These are phyloP conservation scores for Parathielavia hyrcaniae DNA, from an alignment of 495 filamentous ascomycete genomes.

Conservation along the genomic window DNA sequence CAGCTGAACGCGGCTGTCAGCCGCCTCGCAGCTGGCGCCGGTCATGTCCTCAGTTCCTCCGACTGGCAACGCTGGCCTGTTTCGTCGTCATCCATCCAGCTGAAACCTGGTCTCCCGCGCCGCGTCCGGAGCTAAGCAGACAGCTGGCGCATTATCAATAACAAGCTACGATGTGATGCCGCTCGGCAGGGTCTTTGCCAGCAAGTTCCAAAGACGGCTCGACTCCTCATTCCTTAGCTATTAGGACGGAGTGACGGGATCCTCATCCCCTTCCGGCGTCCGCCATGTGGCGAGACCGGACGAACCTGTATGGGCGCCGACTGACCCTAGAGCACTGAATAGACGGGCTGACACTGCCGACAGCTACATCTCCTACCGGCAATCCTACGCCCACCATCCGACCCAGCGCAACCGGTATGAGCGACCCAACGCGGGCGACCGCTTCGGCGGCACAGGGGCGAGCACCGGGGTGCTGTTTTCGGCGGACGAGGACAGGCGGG, in stretches of 20 bases:
- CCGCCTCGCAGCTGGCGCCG: background rate
- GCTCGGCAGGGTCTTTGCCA: conserved; percentile 18
- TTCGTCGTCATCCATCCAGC: conserved; percentile 16
- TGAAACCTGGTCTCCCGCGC: conserved; percentile 13
- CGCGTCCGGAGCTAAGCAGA: conserved; percentile 8
- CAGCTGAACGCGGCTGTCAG: conserved; percentile 8
- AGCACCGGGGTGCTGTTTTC: conserved; percentile 35
- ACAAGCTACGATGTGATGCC: conserved; percentile 32
- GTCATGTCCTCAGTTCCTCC: background rate
- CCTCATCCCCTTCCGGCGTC: conserved; percentile 41
- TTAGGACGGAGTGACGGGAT: conserved; percentile 33
- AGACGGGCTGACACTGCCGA: background rate
- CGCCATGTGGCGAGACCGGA: conserved; percentile 96
- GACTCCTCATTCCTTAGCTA: conserved; percentile 9
- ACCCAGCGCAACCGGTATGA: conserved; percentile 72
- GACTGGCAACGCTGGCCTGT: conserved; percentile 11
- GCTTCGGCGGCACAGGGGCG: conserved; percentile 54
- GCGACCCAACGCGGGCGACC: conserved; percentile 54
- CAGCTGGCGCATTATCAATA: conserved; percentile 11
- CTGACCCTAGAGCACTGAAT: background rate
- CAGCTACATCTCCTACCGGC: conserved; percentile 97
- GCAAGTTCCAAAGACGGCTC: conserved; percentile 11
- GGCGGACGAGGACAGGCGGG: conserved; percentile 65
- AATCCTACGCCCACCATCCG: conserved; percentile 94
- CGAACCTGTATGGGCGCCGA: conserved; percentile 66